Evolutionary conservation across 2,329 filamentous ascomycete genomes (phyloP).

Genomic region (Lomentospora prolificans): DNA sequence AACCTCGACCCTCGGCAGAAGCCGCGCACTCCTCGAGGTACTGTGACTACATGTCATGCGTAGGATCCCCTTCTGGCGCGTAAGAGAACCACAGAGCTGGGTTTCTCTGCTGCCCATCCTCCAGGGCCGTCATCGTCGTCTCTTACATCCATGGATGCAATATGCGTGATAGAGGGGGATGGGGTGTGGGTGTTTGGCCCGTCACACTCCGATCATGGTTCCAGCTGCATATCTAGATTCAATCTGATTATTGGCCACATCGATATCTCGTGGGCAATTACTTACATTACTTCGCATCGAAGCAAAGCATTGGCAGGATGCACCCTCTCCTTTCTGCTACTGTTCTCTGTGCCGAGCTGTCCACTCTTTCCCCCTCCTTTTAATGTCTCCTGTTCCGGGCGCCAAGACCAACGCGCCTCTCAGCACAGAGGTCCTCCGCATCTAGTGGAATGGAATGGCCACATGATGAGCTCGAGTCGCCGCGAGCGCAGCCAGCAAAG

Average conservation of each 20-base stretch:
- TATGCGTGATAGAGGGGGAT: not conserved
- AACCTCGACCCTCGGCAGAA: not conserved
- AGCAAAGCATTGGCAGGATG: not conserved
- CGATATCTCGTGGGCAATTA: slow-evolving; percentile 2
- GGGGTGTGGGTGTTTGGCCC: not conserved
- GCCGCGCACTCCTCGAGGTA: not conserved
- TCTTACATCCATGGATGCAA: not conserved
- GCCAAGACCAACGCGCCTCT: slow-evolving; percentile 7
- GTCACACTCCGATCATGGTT: not conserved
- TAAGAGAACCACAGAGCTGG: not conserved
- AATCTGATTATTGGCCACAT: not conserved
- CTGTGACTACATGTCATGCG: not conserved
- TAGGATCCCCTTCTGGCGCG: not conserved
- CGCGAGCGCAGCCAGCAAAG: not conserved
- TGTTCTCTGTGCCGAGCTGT: not conserved
- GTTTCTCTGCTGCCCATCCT: not conserved
- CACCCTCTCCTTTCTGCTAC: not conserved
- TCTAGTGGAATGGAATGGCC: not conserved
- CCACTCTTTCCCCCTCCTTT: not conserved
- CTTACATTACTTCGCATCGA: slow-evolving; percentile 2
- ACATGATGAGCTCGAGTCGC: slow-evolving; percentile 3
- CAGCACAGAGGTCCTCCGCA: not conserved
- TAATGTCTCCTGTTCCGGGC: not conserved
- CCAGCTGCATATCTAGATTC: not conserved
- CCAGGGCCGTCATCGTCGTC: not conserved